Evolutionary conservation across 768 basidiomycete genomes (phyloP).

Genomic region (Kwoniella sp.): DNA sequence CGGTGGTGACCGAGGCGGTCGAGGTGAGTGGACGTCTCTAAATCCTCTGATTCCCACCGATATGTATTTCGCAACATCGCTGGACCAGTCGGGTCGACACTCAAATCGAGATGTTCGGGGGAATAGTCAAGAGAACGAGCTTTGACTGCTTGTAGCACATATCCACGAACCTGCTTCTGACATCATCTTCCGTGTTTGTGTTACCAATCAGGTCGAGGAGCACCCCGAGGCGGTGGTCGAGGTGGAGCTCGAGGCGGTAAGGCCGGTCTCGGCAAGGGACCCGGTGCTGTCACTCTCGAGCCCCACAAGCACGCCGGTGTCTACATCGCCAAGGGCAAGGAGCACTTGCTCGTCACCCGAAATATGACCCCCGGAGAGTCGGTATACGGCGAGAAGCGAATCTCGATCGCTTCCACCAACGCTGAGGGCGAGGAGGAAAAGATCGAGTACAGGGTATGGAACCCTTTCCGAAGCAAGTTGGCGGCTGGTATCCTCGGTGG

Average conservation of each 20-base stretch:
- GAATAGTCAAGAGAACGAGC: too few species aligned
- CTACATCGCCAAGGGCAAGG: conserved; percentile 94
- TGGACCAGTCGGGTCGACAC: too few species aligned
- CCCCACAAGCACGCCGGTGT: conserved; percentile 93
- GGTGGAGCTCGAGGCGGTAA: conserved; percentile 72
- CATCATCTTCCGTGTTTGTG: not conserved
- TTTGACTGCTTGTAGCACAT: too few species aligned
- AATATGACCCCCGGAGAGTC: conserved; percentile 97
- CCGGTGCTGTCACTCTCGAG: conserved; percentile 86
- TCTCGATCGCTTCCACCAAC: conserved; percentile 67
- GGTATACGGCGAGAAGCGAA: conserved; percentile 98
- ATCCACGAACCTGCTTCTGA: too few species aligned
- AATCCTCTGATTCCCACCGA: too few species aligned
- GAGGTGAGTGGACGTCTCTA: not conserved
- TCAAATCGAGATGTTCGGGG: too few species aligned
- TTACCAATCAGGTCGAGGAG: conserved; percentile 33
- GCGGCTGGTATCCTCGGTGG: conserved; percentile 96
- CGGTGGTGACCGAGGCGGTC: too few species aligned
- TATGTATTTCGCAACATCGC: too few species aligned
- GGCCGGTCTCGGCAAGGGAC: conserved; percentile 61
- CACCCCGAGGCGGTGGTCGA: conserved; percentile 57
- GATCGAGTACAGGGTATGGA: conserved; percentile 98
- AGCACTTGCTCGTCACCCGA: conserved; percentile 93
- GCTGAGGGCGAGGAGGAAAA: conserved; percentile 67
- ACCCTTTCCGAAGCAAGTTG: conserved; percentile 95